phyloP scores from a whole-genome alignment of 2,329 filamentous ascomycete species.

The Pseudocercospora fuligena region DNA sequence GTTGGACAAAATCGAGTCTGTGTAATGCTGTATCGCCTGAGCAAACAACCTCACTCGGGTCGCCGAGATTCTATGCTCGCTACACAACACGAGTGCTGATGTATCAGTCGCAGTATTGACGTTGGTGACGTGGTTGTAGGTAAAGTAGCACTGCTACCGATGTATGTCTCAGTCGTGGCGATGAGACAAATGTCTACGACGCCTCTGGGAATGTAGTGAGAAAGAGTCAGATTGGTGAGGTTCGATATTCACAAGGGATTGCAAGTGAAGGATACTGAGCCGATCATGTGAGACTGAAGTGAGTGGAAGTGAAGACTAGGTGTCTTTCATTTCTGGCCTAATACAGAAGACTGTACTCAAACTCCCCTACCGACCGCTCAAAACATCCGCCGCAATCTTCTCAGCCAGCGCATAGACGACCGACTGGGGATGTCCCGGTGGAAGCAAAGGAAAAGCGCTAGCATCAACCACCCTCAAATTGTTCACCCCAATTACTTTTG shows the following conservation, averaged over 20 bases:
- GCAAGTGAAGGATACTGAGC: background rate
- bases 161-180: background rate
- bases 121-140: background rate
- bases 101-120: background rate
- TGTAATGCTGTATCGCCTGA: background rate
- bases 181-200: background rate
- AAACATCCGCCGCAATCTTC: background rate
- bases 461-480: conserved; percentile 34
- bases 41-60: background rate
- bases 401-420: background rate
- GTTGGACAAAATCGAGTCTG: background rate
- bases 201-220: background rate
- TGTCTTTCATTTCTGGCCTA: background rate
- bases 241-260: background rate
- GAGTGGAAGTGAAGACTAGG: background rate
- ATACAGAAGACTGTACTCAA: background rate
- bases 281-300: background rate
- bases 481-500: background rate
- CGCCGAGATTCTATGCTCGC: background rate
- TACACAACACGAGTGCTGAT: background rate
- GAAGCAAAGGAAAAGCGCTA: conserved; percentile 29
- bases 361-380: background rate
- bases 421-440: background rate
- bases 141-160: background rate
- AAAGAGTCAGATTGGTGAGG: background rate